Evolutionary conservation across 179 eudicot genomes (phyloP).

Genomic region (Carnegiea gigantea): DNA sequence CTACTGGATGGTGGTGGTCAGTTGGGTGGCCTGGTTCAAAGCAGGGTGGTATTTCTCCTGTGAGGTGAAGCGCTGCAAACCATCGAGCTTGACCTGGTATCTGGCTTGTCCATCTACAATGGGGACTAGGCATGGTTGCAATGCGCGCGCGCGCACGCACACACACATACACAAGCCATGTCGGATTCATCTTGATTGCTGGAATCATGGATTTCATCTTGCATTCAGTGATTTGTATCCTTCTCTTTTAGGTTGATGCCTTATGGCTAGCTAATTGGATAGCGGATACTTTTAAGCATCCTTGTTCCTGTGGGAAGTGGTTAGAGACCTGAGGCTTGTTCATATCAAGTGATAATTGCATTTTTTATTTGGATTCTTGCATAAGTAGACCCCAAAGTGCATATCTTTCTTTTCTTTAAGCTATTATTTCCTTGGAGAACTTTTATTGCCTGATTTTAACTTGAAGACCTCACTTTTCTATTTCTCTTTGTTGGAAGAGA

Average conservation of each 20-base stretch:
- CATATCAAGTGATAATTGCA: neutral
- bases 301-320: neutral
- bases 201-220: neutral
- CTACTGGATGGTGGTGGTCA: too few species aligned
- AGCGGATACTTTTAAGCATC: neutral
- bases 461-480: slow-evolving; percentile 17
- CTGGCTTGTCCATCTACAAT: neutral
- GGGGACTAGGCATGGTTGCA: neutral
- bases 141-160: too few species aligned
- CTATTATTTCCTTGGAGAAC: neutral
- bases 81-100: neutral
- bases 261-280: neutral
- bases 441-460: slow-evolving; percentile 15
- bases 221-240: neutral
- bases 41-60: too few species aligned
- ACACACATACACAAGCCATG: too few species aligned
- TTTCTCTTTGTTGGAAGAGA: slow-evolving; percentile 47
- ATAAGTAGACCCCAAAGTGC: neutral
- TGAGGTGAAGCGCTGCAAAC: neutral
- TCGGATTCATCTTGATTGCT: slow-evolving; percentile 1
- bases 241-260: slow-evolving; percentile 5
- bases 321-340: neutral
- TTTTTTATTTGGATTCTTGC: slow-evolving; percentile 4
- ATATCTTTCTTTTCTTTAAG: slow-evolving; percentile 1
- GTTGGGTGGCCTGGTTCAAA: too few species aligned